These are phyloP conservation scores for Apophysomyces sp. DNA, from an alignment of 371 early-diverging fungal genomes.

Conservation along the genomic window DNA sequence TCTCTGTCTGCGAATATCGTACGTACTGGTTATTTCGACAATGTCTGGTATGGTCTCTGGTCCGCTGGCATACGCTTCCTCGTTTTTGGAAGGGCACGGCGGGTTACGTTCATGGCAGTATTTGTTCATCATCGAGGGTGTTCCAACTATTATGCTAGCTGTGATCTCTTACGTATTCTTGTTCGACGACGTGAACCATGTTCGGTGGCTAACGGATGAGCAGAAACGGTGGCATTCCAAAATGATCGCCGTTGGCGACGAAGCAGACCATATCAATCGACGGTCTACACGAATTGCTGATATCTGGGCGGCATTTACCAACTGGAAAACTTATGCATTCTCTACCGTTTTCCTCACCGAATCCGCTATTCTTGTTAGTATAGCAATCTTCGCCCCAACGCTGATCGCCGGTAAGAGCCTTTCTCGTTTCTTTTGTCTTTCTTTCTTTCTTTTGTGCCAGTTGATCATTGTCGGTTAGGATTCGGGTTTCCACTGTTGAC, in stretches of 20 bases:
- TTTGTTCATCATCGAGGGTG: constrained; percentile 32
- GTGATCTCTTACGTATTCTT: constrained; percentile 20
- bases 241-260: background rate
- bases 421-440: no score
- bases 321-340: constrained; percentile 36
- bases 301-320: constrained; percentile 4
- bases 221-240: constrained; percentile 24
- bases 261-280: background rate
- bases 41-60: constrained; percentile 31
- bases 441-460: background rate
- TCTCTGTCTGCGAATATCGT: constrained; percentile 24
- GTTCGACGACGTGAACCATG: constrained; percentile 25
- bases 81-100: constrained; percentile 22
- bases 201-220: constrained; percentile 28
- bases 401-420: constrained; percentile 16
- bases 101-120: constrained; percentile 37
- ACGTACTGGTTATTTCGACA: constrained; percentile 22
- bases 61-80: constrained; percentile 21
- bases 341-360: constrained; percentile 17
- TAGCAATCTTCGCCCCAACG: constrained; percentile 22
- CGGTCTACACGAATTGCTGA: background rate
- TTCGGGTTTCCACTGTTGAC: constrained; percentile 25
- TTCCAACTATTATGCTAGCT: constrained; percentile 19
- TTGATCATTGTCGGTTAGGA: background rate
- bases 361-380: constrained; percentile 15